Base-by-base conservation (phyloP, 306 rosid genomes). In the Morella rubra region DNA sequence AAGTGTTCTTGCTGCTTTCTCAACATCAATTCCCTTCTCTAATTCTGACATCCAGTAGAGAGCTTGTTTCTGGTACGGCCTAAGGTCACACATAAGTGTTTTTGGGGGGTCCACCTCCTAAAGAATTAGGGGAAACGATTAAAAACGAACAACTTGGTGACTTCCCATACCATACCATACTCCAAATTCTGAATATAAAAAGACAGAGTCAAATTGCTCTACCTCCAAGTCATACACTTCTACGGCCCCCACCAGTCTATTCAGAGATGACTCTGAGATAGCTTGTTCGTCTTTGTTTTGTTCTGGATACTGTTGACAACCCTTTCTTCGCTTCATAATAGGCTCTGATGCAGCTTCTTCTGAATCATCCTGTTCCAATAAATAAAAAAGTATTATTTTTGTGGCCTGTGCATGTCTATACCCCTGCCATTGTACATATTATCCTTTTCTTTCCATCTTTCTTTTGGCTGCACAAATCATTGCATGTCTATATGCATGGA, bases 11-110 rank as follows among this genome's bases (percentile, higher is more conserved):
- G 85, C 84, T 41, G 89, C 93, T 72, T 76, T 83, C 71, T 86
- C 92, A 44, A 67, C 84, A 72, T 87, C 84, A 47, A 73, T 77
- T 69, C 93, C 97, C 67, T 87, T 85, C 82, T 93, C 98, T 5
- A 93, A 74, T 76, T 89, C 90, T 15, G 91, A 75, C 98, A 93
- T 91, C 98, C 98, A 93, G 73, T 75, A 77, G 20, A 93, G 85
- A 19, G 98, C 98, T 83, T 93, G 97, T 73, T 89, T 93, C 87
- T 93, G 98, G 88, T 93, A 93, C 69, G 96, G 87, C 85, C 85
- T 93, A 44, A 93, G 83, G 60, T 67, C 69, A 74, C 98, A 91
- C 67, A 65, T 64, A 51, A 93, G 82, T 42, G 87, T 77, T 15
- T 19, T 45, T 13, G 98, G 92, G 44, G 96, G 89, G 70, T 88